Conservation (phyloP, 2,329 filamentous ascomycete genomes). For the Diaporthe longicolla region DNA sequence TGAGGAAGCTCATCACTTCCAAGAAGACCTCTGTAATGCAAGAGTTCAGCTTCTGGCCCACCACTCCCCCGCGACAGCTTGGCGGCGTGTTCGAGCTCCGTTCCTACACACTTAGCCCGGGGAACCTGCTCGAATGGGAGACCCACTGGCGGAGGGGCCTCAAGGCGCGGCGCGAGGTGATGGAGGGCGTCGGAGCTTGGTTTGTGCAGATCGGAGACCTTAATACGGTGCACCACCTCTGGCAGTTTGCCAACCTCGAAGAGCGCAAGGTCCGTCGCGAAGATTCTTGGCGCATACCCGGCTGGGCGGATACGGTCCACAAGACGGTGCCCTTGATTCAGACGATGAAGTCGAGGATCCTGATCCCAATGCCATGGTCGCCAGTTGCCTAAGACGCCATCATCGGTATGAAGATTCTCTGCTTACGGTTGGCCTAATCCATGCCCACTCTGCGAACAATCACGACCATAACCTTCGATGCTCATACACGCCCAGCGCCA, state of each 20-base stretch:
- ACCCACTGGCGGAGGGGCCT: conserved; percentile 96
- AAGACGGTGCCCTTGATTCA: conserved; percentile 98
- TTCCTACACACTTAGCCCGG: conserved; percentile 95
- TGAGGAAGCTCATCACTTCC: conserved; percentile 85
- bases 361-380: conserved; percentile 97
- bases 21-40: conserved; percentile 97
- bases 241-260: conserved; percentile 98
- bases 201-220: conserved; percentile 98
- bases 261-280: conserved; percentile 92
- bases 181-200: conserved; percentile 99
- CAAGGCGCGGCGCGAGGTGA: conserved; percentile 91
- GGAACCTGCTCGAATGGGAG: conserved; percentile 98
- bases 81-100: conserved; percentile 96
- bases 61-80: conserved; percentile 87
- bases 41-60: conserved; percentile 99
- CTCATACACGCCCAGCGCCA: too few relatives aligned
- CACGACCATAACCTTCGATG: too few relatives aligned
- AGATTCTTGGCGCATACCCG: conserved; percentile 94
- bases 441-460: neutral
- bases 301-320: conserved; percentile 97
- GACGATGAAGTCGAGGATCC: conserved; percentile 92
- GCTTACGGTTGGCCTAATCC: neutral
- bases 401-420: neutral
- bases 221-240: conserved; percentile 97
- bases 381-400: conserved; percentile 77